Evolutionary conservation across 306 rosid species (phyloP).

Genomic region (Calophaca sinica): DNA sequence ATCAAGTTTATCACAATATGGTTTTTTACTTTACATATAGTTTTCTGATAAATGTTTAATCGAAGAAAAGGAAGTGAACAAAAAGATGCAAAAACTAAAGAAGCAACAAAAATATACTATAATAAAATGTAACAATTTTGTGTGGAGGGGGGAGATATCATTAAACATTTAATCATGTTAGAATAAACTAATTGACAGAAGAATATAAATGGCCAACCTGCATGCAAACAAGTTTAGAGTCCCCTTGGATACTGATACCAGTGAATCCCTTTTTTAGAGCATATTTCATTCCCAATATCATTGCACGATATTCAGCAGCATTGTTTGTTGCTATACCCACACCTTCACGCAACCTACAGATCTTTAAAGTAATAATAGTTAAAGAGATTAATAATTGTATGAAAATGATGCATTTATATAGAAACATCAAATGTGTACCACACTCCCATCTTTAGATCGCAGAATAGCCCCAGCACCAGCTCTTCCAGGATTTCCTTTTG

Average conservation of each 20-base stretch:
- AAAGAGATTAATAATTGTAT: conserved; percentile 32
- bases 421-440: conserved; percentile 63
- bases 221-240: conserved; percentile 95
- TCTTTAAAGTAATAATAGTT: conserved; percentile 60
- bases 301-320: conserved; percentile 93
- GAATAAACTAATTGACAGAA: conserved; percentile 8
- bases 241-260: conserved; percentile 71
- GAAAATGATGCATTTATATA: conserved; percentile 31
- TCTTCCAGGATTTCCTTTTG: conserved; percentile 72
- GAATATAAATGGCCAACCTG: conserved; percentile 69
- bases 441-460: conserved; percentile 65
- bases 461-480: conserved; percentile 73
- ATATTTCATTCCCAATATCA: conserved; percentile 85
- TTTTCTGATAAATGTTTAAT: background rate
- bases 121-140: background rate
- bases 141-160: too few relatives aligned
- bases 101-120: conserved; percentile 6
- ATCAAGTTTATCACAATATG: background rate
- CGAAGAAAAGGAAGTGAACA: background rate
- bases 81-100: conserved; percentile 6
- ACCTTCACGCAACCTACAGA: conserved; percentile 88
- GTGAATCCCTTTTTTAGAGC: conserved; percentile 85
- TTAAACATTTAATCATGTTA: too few relatives aligned
- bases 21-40: background rate
- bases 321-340: conserved; percentile 78